A percentile compares a stretch with the other conserved stretches of the same genome.
phyloP scores from a whole-genome alignment of 2,329 filamentous ascomycete species.

The Nectriaceae sp. region DNA sequence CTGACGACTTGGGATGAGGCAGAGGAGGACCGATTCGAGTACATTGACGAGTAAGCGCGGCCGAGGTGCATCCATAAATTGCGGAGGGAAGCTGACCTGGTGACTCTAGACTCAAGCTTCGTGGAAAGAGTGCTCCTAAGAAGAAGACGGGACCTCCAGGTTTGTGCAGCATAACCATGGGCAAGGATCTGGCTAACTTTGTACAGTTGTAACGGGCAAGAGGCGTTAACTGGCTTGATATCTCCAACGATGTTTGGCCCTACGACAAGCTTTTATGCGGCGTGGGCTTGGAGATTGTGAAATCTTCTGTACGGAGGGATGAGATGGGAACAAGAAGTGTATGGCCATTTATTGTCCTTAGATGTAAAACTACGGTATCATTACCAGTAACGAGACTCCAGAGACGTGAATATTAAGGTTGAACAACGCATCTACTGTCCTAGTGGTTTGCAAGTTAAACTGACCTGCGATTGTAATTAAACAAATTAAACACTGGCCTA shows the following conservation, averaged over 20 bases:
- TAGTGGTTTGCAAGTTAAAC: no score
- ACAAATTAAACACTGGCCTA: no score
- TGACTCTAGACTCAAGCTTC: slow-evolving; percentile 62
- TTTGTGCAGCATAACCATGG: slow-evolving; percentile 23
- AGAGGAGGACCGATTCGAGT: slow-evolving; percentile 79
- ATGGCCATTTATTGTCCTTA: no score
- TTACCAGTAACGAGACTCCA: no score
- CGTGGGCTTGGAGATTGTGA: no score
- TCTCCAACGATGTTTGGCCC: slow-evolving; percentile 17
- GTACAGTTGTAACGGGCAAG: slow-evolving; percentile 30
- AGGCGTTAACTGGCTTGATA: slow-evolving; percentile 30
- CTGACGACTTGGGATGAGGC: slow-evolving; percentile 72
- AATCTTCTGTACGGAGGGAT: no score
- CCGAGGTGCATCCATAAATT: neutral
- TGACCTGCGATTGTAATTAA: no score
- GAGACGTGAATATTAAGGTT: no score
- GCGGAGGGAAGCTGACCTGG: slow-evolving; percentile 30
- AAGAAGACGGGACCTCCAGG: slow-evolving; percentile 70
- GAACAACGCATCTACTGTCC: no score
- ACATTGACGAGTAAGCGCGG: slow-evolving; percentile 62
- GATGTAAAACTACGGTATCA: no score
- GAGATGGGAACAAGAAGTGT: no score
- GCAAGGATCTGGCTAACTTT: slow-evolving; percentile 11
- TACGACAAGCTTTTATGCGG: no score
- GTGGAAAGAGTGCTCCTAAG: slow-evolving; percentile 86